Evolutionary conservation across 2,329 filamentous ascomycete species (phyloP), one percentile per base, ranked within the genome.

Genomic region (Dothistroma pini): DNA sequence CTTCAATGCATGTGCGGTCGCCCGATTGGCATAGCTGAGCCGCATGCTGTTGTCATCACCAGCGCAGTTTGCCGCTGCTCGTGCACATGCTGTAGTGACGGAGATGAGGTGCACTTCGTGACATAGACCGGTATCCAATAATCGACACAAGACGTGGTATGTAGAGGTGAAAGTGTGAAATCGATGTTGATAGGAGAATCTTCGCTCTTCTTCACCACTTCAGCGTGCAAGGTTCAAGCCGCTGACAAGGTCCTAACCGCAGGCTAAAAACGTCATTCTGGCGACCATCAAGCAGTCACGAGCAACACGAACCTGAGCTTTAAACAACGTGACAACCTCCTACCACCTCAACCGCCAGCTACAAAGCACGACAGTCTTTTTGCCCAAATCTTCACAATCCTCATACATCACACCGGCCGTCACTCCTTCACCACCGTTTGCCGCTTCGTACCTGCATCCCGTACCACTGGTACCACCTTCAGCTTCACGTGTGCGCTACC

Each of bases 401-500:
- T 19, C 21, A 51, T 11, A 25, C 48, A 4, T 19, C 48, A 16
- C 21, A 51, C 48, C 5, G 48, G 6, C 48, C 10, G 48, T 51
- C 48, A 12, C 21, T 29, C 12, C 29, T 29, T 25, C 21, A 25
- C 48, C 22, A 21, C 3, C 22, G 16, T 32, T 31, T 21, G 31
- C 16, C 19, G 51, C 51, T 16, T 32, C 31, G 54, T 56, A 56
- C 54, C 54, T 56, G 54, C 54, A 47, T 41, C 41, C 4, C 22
- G 54, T 44, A 21, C 25, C 51, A 35, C 51, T 35, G 25, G 25
- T 31, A 53, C 51, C 11, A 32, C 22, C 19, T 53, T 16, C 47
- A 22, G 16, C 47, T 50, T 31, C 51, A 35, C 51, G 41, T 44
- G 41, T 8, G 41, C n/a, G 53, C n/a, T n/a, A n/a, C 25, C 25